Percentiles rank a stretch among this genome's conserved stretches.
Conservation (phyloP, 2,329 filamentous ascomycete genomes). For the Paramyrothecium roridum region DNA sequence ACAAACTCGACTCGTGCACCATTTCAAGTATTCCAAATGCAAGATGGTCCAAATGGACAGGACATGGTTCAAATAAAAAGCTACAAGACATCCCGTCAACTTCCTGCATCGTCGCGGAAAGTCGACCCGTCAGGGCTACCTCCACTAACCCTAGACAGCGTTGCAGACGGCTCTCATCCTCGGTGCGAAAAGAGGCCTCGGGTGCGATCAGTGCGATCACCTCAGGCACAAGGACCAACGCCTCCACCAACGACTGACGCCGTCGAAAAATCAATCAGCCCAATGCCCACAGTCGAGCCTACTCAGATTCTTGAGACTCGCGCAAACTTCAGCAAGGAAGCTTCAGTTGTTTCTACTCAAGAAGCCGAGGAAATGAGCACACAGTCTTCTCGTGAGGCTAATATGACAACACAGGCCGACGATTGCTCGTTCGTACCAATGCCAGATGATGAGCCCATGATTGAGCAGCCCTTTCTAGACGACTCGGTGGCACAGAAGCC, state of each 20-base stretch:
- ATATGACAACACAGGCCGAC: background rate
- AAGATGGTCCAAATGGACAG: conserved; percentile 28
- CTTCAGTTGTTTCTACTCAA: background rate
- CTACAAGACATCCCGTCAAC: conserved; percentile 25
- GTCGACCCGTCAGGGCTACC: conserved; percentile 18
- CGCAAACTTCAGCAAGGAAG: background rate
- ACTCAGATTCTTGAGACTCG: background rate
- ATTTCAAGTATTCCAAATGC: conserved; percentile 41
- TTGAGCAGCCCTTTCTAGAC: conserved; percentile 1
- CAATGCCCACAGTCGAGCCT: conserved; percentile 1
- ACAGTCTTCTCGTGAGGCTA: background rate
- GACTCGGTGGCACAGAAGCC: no score
- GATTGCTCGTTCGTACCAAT: no score
- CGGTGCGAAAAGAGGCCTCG: conserved; percentile 14
- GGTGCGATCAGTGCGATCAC: conserved; percentile 13
- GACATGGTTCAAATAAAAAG: conserved; percentile 32
- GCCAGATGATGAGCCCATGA: background rate
- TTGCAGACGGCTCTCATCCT: conserved; percentile 6
- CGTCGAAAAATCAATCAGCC: conserved; percentile 27
- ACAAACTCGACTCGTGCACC: conserved; percentile 32
- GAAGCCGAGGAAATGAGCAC: background rate
- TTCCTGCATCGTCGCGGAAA: conserved; percentile 11
- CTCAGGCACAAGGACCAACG: conserved; percentile 27
- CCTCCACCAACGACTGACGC: conserved; percentile 37
- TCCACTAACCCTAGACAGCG: conserved; percentile 15